Evolutionary conservation across 1,284 basidiomycete species (phyloP).

Genomic region (Sparassis latifolia): DNA sequence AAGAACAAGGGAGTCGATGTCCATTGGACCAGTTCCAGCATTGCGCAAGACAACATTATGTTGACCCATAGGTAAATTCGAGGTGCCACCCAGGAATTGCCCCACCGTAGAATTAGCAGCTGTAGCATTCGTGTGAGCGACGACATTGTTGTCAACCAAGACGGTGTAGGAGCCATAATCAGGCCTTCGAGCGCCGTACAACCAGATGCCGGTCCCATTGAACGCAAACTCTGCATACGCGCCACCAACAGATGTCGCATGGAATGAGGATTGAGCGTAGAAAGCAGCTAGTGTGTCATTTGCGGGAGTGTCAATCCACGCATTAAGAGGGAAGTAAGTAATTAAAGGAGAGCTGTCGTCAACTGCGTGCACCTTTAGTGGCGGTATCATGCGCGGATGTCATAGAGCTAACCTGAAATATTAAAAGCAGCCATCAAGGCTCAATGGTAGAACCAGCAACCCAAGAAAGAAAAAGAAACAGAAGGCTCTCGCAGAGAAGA

Average conservation of each 20-base stretch:
- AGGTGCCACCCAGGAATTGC: conserved; percentile 36
- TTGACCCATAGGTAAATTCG: conserved; percentile 34
- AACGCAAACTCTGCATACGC: conserved; percentile 22
- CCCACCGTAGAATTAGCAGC: conserved; percentile 24
- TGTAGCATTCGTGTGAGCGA: conserved; percentile 31
- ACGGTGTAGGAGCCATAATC: conserved; percentile 44
- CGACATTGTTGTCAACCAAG: conserved; percentile 37
- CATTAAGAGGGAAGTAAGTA: conserved; percentile 21
- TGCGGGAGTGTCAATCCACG: conserved; percentile 23
- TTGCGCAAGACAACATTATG: conserved; percentile 43
- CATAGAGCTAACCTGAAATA: conserved; percentile 21
- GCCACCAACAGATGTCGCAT: conserved; percentile 16
- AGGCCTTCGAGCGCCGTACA: conserved; percentile 41
- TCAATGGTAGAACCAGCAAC: conserved; percentile 5
- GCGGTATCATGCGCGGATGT: neutral
- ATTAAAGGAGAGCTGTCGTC: conserved; percentile 28
- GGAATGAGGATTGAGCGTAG: conserved; percentile 19
- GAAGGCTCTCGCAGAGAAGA: conserved; percentile 23
- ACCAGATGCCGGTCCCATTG: conserved; percentile 45
- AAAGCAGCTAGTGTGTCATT: conserved; percentile 11
- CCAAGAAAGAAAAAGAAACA: conserved; percentile 11
- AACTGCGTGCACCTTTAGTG: conserved; percentile 12
- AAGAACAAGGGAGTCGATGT: conserved; percentile 43
- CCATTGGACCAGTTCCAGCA: conserved; percentile 35
- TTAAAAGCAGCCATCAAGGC: conserved; percentile 31